phyloP scores from a whole-genome alignment of 257 asterid species.

The Solanum sejunctum region DNA sequence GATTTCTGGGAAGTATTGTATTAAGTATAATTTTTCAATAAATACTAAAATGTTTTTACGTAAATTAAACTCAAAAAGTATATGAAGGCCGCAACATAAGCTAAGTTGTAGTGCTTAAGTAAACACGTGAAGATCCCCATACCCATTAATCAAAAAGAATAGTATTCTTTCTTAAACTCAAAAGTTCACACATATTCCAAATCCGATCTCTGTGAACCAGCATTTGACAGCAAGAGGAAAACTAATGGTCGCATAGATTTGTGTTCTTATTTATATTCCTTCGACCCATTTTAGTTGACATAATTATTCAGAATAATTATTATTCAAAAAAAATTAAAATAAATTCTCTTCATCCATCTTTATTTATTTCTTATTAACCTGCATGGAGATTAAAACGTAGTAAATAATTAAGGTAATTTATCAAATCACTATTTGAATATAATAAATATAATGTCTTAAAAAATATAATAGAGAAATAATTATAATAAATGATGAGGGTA shows the following conservation, averaged over 20 bases:
- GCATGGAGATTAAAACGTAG: too few species aligned
- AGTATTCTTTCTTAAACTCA: neutral
- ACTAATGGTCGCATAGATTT: neutral
- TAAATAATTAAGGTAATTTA: too few species aligned
- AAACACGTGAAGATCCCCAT: neutral
- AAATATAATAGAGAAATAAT: too few species aligned
- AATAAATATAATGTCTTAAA: too few species aligned
- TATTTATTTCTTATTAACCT: too few species aligned
- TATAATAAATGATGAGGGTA: too few species aligned
- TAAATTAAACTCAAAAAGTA: neutral
- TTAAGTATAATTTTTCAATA: too few species aligned
- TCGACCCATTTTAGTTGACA: neutral
- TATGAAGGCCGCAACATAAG: neutral
- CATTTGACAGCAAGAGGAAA: neutral
- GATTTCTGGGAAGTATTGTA: too few species aligned
- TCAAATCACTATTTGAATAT: too few species aligned
- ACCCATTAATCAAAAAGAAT: neutral
- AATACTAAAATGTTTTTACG: neutral
- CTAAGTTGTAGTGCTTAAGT: neutral
- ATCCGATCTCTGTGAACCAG: neutral
- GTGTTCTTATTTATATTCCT: neutral
- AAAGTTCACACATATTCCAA: neutral
- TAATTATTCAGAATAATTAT: neutral
- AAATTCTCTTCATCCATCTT: too few species aligned
- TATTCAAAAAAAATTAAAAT: neutral